Base-by-base conservation (phyloP, 2,329 filamentous ascomycete genomes). In the Fusarium luffae region DNA sequence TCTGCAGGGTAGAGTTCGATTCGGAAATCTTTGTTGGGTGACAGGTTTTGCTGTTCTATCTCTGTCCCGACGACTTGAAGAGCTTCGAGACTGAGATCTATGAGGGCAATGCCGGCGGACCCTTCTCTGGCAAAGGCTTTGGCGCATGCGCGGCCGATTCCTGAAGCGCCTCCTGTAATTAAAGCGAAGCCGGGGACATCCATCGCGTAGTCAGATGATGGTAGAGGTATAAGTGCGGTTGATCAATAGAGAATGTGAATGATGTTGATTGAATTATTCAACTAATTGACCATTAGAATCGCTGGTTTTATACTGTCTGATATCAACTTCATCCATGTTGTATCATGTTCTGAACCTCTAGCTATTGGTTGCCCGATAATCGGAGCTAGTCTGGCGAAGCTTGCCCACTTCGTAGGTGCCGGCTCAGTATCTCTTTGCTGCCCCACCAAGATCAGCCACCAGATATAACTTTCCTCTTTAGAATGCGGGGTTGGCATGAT, bases 161-260 rank as follows among this genome's bases (percentile, higher is more conserved):
- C 77, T 14, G 77, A 79, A 1, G 71, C 77, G 4, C 75, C 75
- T 21, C 77, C 77, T 1, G 76, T 78, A 4, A 79, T 65, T 0
- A 79, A 23, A 19, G 77, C 77, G 12, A 72, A 78, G 1, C 77
- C 77, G 0, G 80, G 77, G 6, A 75, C 69, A 5, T 75, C 74
- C 74, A 75, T 75, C 2, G 16, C 21, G 2, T 3, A 8, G 1
- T 5, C 10, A 7, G 1, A 4, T 2, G 5, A 6, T 16, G 4
- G 12, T 3, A 16, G 12, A 3, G 3, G 2, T 4, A 18, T n/a
- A 3, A 14, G 6, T 13, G 3, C 2, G 7, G 5, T 12, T 4
- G 3, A 3, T 4, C 21, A 4, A 0, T 34, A 4, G 2, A 13
- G 8, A 7, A n/a, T 2, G 27, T 3, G 4, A 2, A 10, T 3